Evolutionary conservation across 768 basidiomycete genomes (phyloP).

Genomic region (Clavulina sp.): DNA sequence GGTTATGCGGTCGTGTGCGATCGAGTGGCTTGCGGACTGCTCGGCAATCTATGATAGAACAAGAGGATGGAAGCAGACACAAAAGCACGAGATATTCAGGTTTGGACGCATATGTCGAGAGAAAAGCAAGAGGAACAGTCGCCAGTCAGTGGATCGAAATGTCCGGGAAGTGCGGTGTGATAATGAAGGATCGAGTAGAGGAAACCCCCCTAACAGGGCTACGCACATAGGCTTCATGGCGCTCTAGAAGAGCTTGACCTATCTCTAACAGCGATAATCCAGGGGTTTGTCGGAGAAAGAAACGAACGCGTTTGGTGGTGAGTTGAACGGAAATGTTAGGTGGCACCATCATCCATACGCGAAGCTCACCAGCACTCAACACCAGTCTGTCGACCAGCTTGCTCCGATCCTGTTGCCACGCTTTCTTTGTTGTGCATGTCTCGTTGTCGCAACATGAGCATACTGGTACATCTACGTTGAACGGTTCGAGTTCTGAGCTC

Average conservation of each 20-base stretch:
- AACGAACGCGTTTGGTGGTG: conserved; percentile 4
- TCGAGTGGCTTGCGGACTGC: conserved; percentile 8
- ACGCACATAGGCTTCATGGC: conserved; percentile 78
- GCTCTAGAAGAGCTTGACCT: conserved; percentile 70
- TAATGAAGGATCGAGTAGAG: no score
- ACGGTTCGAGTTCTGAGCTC: conserved; percentile 30
- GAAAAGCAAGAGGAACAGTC: neutral
- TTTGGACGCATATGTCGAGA: neutral
- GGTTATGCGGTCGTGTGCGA: conserved; percentile 16
- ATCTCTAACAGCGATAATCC: conserved; percentile 37
- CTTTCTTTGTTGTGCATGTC: conserved; percentile 44
- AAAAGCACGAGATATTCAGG: neutral
- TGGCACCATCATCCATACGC: no score
- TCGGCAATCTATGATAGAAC: conserved; percentile 18
- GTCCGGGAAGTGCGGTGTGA: conserved; percentile 30
- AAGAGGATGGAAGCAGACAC: neutral
- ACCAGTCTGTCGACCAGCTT: conserved; percentile 61
- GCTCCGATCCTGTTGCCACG: conserved; percentile 47
- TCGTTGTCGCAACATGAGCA: conserved; percentile 49
- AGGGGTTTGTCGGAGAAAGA: neutral
- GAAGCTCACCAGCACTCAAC: conserved; percentile 64
- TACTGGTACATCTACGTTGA: conserved; percentile 30
- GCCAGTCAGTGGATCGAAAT: neutral
- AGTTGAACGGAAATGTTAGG: conserved; percentile 2
- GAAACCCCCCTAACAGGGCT: no score